Percentiles rank a stretch among this genome's conserved stretches.
phyloP scores from a whole-genome alignment of 2,329 filamentous ascomycete genomes.

The Fusarium marasasianum region DNA sequence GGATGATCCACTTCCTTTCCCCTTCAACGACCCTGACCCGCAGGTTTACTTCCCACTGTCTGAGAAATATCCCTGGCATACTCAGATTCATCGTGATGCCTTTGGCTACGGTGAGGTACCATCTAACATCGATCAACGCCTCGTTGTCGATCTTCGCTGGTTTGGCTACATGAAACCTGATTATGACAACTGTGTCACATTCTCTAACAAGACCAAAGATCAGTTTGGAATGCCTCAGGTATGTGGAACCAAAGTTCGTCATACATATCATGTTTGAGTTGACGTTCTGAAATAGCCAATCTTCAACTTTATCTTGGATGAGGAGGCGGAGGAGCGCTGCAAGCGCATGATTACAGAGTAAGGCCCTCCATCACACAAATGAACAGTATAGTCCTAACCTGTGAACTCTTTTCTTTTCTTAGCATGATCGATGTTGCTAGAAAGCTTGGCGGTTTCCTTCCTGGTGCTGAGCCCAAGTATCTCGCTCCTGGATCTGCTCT shows the following conservation, averaged over 20 bases:
- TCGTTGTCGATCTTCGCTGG: conserved; percentile 1
- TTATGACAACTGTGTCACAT: not conserved
- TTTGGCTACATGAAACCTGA: conserved; percentile 9
- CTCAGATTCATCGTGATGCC: conserved; percentile 1
- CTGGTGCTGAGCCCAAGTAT: not conserved
- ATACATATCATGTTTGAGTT: not conserved
- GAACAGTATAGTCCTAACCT: too few relatives aligned
- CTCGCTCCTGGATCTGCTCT: not conserved
- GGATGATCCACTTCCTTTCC: not conserved
- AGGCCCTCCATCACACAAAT: not conserved
- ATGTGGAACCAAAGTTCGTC: too few relatives aligned
- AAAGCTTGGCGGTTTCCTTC: not conserved
- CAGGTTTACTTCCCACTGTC: conserved; percentile 4
- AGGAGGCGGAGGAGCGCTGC: not conserved
- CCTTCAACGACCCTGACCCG: not conserved
- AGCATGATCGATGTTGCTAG: not conserved
- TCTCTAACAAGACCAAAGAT: not conserved
- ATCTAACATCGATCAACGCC: not conserved
- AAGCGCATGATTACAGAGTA: conserved; percentile 1
- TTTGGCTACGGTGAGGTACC: not conserved
- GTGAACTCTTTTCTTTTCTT: too few relatives aligned
- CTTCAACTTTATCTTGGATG: not conserved
- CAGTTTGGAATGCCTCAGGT: conserved; percentile 9
- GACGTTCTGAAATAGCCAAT: not conserved
- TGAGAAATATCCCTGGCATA: conserved; percentile 4